These are phyloP conservation scores for Blastomyces gilchristii DNA, from an alignment of 2,329 filamentous ascomycete species.

Conservation along the genomic window DNA sequence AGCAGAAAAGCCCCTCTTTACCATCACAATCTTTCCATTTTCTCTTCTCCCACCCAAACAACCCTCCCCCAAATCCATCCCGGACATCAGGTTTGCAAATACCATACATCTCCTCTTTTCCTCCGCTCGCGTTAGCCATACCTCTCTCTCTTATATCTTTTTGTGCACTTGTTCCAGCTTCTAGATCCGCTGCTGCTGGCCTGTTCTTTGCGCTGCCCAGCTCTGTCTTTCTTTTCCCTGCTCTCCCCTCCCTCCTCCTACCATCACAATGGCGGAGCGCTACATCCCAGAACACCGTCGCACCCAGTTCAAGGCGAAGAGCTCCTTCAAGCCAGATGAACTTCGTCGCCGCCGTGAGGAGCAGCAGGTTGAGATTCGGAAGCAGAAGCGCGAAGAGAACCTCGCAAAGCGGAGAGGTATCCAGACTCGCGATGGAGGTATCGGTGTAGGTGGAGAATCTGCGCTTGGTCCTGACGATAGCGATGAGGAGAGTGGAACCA, in stretches of 20 bases:
- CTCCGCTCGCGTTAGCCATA: constrained; percentile 13
- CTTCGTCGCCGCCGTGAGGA: constrained; percentile 96
- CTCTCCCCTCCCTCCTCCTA: constrained; percentile 21
- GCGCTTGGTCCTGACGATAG: constrained; percentile 91
- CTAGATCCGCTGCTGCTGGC: constrained; percentile 8
- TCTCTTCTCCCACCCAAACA: constrained; percentile 9
- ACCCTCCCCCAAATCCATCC: constrained; percentile 6
- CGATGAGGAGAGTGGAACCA: constrained; percentile 90
- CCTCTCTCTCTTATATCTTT: constrained; percentile 9
- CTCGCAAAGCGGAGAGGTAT: constrained; percentile 96
- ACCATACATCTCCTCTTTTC: neutral
- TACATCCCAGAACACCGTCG: constrained; percentile 99
- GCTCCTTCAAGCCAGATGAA: constrained; percentile 98
- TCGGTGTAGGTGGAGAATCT: constrained; percentile 51
- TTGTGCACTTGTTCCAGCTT: neutral
- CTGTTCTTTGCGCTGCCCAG: neutral
- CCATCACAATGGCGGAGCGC: constrained; percentile 77
- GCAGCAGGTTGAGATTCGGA: constrained; percentile 97
- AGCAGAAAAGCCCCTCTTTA: constrained; percentile 10
- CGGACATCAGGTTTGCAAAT: neutral
- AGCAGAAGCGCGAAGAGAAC: constrained; percentile 98
- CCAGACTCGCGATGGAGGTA: constrained; percentile 58
- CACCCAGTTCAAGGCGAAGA: constrained; percentile 99
- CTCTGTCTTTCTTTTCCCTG: constrained; percentile 13
- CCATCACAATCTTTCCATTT: constrained; percentile 1